phyloP scores from a whole-genome alignment of 2,329 filamentous ascomycete species.

The Ophiostoma sp. region DNA sequence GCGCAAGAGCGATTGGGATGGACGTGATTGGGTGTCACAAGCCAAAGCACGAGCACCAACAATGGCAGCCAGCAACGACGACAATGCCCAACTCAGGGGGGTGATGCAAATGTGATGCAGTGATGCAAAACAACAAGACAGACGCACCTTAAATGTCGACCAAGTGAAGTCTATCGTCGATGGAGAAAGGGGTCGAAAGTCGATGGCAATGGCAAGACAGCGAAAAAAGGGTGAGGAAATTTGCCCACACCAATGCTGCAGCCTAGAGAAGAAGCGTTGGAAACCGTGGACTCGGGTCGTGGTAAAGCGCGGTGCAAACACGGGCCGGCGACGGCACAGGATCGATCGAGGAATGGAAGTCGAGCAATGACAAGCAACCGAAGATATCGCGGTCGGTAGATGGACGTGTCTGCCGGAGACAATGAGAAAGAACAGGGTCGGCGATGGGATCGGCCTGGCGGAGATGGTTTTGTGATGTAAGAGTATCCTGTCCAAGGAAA shows the following conservation, averaged over 20 bases:
- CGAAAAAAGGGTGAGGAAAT: slow-evolving; percentile 7
- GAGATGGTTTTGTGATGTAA: slow-evolving; percentile 23
- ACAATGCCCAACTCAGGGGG: neutral
- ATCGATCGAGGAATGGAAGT: neutral
- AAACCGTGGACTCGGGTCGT: slow-evolving; percentile 5
- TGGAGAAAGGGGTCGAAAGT: neutral
- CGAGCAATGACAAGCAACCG: neutral
- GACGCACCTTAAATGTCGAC: slow-evolving; percentile 8
- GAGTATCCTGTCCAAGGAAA: slow-evolving; percentile 8
- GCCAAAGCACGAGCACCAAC: neutral
- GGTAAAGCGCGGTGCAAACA: neutral
- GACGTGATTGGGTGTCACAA: neutral
- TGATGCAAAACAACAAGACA: neutral
- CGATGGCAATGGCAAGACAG: neutral
- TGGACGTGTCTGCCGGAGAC: slow-evolving; percentile 8
- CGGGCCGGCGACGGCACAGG: slow-evolving; percentile 13
- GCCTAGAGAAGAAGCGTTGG: slow-evolving; percentile 8
- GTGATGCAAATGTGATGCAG: neutral
- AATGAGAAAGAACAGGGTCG: slow-evolving; percentile 3
- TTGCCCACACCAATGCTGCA: slow-evolving; percentile 10
- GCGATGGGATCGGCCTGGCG: slow-evolving; percentile 16
- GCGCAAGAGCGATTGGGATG: neutral
- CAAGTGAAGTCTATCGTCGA: neutral
- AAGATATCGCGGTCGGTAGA: neutral
- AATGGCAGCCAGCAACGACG: neutral